Percentiles rank a stretch among this genome's conserved stretches.
phyloP scores from a whole-genome alignment of 495 filamentous ascomycete species.

The Cudoniella acicularis region DNA sequence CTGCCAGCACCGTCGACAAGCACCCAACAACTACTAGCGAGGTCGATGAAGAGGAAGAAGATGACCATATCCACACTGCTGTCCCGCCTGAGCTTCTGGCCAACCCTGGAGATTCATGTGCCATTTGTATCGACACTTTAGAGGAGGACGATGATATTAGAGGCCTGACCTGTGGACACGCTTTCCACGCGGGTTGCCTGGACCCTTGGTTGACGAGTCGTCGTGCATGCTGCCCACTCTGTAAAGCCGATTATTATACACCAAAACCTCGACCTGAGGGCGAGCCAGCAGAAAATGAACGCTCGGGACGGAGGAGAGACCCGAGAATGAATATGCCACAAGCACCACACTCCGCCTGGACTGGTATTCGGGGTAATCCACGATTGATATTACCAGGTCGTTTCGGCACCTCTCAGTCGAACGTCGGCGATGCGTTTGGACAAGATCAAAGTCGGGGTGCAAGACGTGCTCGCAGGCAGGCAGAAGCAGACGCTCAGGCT shows the following conservation, averaged over 20 bases:
- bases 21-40: constrained; percentile 11
- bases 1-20: constrained; percentile 24
- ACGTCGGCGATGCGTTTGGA: constrained; percentile 2
- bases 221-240: constrained; percentile 92
- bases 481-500: neutral
- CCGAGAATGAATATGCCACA: constrained; percentile 13
- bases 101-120: constrained; percentile 90
- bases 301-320: constrained; percentile 13
- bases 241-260: constrained; percentile 94
- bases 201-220: constrained; percentile 95
- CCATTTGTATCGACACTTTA: constrained; percentile 90
- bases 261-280: constrained; percentile 42
- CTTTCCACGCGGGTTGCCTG: constrained; percentile 90
- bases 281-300: constrained; percentile 27
- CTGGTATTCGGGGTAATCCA: constrained; percentile 20
- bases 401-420: neutral
- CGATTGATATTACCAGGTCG: constrained; percentile 22
- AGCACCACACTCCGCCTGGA: constrained; percentile 22
- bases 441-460: neutral
- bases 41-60: constrained; percentile 65
- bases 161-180: constrained; percentile 89
- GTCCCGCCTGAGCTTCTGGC: constrained; percentile 78
- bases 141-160: constrained; percentile 96
- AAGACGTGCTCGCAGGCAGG: constrained; percentile 1
- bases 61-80: constrained; percentile 80